These are phyloP conservation scores for Aureobasidium leucospermi DNA, from an alignment of 2,329 filamentous ascomycete genomes.

Conservation along the genomic window DNA sequence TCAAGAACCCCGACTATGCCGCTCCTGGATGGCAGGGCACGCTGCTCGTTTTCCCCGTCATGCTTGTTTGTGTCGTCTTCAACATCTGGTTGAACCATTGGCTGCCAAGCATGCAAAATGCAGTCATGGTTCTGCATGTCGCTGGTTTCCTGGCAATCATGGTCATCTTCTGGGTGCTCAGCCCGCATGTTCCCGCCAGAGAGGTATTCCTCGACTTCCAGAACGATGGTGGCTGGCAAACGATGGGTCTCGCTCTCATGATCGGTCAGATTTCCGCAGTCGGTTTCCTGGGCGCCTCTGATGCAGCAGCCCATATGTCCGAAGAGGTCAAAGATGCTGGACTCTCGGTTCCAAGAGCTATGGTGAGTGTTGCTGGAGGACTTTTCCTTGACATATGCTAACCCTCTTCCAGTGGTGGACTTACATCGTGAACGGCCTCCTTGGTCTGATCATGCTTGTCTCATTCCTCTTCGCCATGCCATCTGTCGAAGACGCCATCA, in stretches of 20 bases:
- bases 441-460: constrained; percentile 28
- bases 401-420: constrained; percentile 10
- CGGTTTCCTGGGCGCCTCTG: constrained; percentile 18
- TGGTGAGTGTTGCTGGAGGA: constrained; percentile 23
- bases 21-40: constrained; percentile 43
- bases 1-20: constrained; percentile 35
- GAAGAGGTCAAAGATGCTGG: constrained; percentile 26
- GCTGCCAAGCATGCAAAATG: constrained; percentile 33
- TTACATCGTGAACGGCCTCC: constrained; percentile 26
- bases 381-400: constrained; percentile 30
- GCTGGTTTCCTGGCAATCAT: constrained; percentile 30
- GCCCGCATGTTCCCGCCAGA: constrained; percentile 21
- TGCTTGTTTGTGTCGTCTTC: constrained; percentile 35
- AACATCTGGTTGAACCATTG: constrained; percentile 31
- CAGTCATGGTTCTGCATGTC: constrained; percentile 32
- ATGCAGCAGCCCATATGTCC: constrained; percentile 20
- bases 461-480: constrained; percentile 24
- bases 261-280: constrained; percentile 27
- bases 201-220: constrained; percentile 32
- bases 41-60: constrained; percentile 41
- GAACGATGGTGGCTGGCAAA: constrained; percentile 33
- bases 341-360: constrained; percentile 24
- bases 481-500: constrained; percentile 24
- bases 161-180: constrained; percentile 20
- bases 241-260: constrained; percentile 25